Conservation (phyloP, 257 asterid genomes). For the Craterostigma plantagineum region DNA sequence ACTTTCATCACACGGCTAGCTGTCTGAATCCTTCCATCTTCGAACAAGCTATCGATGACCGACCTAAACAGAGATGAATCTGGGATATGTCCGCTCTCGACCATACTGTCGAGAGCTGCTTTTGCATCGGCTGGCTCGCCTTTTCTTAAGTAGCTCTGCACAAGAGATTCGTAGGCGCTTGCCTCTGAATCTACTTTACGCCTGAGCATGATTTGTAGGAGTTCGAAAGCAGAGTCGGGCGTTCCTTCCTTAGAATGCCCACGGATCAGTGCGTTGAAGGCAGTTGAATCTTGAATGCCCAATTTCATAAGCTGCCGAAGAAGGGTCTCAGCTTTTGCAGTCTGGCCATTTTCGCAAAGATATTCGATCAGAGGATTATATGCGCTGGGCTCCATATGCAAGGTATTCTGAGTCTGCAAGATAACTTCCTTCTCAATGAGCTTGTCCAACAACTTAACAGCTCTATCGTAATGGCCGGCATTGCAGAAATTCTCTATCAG, state of each 20-base stretch:
- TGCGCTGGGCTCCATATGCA: constrained; percentile 57
- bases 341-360: constrained; percentile 64
- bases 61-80: constrained; percentile 55
- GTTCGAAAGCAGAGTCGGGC: constrained; percentile 58
- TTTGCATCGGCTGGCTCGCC: constrained; percentile 77
- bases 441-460: constrained; percentile 54
- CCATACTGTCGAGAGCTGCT: constrained; percentile 65
- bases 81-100: constrained; percentile 64
- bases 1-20: constrained; percentile 87
- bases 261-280: constrained; percentile 41
- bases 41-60: constrained; percentile 73
- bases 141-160: constrained; percentile 48
- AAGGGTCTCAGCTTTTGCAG: constrained; percentile 65
- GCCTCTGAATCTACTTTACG: constrained; percentile 40
- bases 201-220: constrained; percentile 57
- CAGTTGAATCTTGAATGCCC: constrained; percentile 65
- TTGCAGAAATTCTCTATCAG: constrained; percentile 71
- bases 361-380: constrained; percentile 60
- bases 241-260: constrained; percentile 73
- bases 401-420: constrained; percentile 41
- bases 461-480: constrained; percentile 48
- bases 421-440: constrained; percentile 69
- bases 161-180: constrained; percentile 43
- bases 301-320: constrained; percentile 81
- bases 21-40: constrained; percentile 84